Conservation (phyloP, 768 basidiomycete genomes). For the Xanthoconium stramineum region DNA sequence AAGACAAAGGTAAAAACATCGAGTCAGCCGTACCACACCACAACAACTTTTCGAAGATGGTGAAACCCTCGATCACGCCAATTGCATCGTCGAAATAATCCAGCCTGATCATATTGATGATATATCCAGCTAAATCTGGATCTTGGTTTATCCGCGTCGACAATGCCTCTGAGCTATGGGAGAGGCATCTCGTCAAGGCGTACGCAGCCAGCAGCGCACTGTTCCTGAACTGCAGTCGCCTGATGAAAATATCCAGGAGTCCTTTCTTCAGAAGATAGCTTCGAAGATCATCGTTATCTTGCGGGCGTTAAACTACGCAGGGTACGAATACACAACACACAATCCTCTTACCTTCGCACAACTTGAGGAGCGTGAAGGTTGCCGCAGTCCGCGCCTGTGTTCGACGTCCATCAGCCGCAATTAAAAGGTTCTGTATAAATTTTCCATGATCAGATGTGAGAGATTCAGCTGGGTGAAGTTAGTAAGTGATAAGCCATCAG, state of each 20-base stretch:
- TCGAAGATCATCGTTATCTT: too few relatives aligned
- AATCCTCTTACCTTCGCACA: constrained; percentile 1
- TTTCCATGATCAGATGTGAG: background rate
- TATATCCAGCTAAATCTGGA: constrained; percentile 10
- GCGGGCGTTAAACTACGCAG: too few relatives aligned
- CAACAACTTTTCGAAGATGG: constrained; percentile 1
- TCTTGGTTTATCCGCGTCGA: background rate
- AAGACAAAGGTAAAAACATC: background rate
- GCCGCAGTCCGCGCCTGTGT: background rate
- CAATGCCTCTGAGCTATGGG: background rate
- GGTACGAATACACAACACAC: background rate
- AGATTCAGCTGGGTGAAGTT: background rate
- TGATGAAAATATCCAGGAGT: background rate
- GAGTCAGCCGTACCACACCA: background rate
- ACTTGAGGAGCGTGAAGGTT: constrained; percentile 5
- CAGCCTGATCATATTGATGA: constrained; percentile 23
- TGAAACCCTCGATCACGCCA: constrained; percentile 17
- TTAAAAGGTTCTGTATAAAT: constrained; percentile 4
- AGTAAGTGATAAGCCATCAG: background rate
- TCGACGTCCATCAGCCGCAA: constrained; percentile 1
- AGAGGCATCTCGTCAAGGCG: constrained; percentile 1
- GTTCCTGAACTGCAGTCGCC: background rate
- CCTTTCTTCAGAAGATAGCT: background rate
- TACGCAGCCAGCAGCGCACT: constrained; percentile 3
- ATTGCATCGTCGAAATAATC: constrained; percentile 25